These are phyloP conservation scores for Cercospora citrullina DNA, from an alignment of 2,329 filamentous ascomycete genomes.

Conservation along the genomic window DNA sequence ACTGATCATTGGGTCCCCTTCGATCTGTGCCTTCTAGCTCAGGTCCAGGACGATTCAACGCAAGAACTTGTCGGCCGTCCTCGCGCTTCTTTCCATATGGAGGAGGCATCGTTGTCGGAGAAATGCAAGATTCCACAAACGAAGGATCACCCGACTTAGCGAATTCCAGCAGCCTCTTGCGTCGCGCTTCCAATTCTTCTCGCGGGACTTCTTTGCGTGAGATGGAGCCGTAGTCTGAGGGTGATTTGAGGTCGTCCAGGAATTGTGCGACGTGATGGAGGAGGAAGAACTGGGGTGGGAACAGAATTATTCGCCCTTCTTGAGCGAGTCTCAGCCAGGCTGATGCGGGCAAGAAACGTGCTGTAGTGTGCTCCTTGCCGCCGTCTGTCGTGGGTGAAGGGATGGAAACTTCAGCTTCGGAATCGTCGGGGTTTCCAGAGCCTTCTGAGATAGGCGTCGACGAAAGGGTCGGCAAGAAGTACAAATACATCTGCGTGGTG, in stretches of 20 bases:
- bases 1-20: conserved; percentile 55
- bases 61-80: conserved; percentile 55
- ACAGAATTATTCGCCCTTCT: conserved; percentile 72
- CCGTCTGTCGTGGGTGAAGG: conserved; percentile 72
- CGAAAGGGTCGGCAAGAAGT: conserved; percentile 66
- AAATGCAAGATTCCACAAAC: conserved; percentile 49
- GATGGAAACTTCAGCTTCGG: conserved; percentile 55
- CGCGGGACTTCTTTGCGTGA: conserved; percentile 29
- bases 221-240: conserved; percentile 36
- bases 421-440: conserved; percentile 31
- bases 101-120: conserved; percentile 42
- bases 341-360: conserved; percentile 69
- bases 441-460: conserved; percentile 38
- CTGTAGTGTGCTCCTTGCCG: conserved; percentile 69
- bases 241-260: conserved; percentile 33
- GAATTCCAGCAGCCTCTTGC: conserved; percentile 57
- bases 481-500: conserved; percentile 95
- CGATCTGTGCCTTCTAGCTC: conserved; percentile 50
- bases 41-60: conserved; percentile 55
- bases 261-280: conserved; percentile 52
- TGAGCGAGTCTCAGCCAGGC: conserved; percentile 68
- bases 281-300: conserved; percentile 84
- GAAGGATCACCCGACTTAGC: conserved; percentile 40
- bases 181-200: conserved; percentile 51
- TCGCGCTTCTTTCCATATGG: conserved; percentile 42